Evolutionary conservation across 129 eudicot species (phyloP), one percentile per base, ranked within the genome.

Genomic region (Centella asiatica): DNA sequence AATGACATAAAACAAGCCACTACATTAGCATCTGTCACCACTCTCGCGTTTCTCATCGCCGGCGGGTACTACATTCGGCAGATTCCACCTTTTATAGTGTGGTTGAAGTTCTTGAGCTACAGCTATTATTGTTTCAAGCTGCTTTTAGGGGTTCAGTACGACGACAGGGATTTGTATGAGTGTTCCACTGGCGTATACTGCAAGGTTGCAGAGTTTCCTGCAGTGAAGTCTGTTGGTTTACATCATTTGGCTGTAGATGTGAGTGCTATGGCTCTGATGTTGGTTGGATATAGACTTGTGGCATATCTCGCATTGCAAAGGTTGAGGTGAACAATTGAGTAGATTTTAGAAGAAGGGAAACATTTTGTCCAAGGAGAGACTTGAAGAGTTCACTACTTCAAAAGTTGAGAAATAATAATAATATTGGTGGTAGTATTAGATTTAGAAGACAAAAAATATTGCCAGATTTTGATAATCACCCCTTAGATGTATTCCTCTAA

Each of bases 1-100:
- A n/a, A n/a, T n/a, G 98, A 92, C 47, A 88, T 92, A 7, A 92
- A 92, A 73, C 88, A 89, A 81, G 99, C 96, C 39, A 89, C 99
- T 3, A 93, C 99, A 20, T 75, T 93, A 63, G 95, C 96, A 47
- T 93, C 99, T 0, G 99, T 93, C 31, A 93, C 99, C 57, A 93
- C 96, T n/a, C 76, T 93, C 11, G 95, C 85, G 18, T 93, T 93
- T 83, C 95, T 93, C 11, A 85, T 87, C 27, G 98, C 98, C 8
- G 98, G 98, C 55, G 98, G 98, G 28, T 92, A 92, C 77, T 92
- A 92, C 44, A 77, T 92, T 59, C 89, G 84, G 68, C 90, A 92
- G 52, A 87, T 92, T 44, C 98, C 98, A 0, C 85, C 96, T 5
- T 92, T 92, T 69, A 92, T 92, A 44, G 79, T 83, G 22, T 92